Evolutionary conservation across 2,329 filamentous ascomycete genomes (phyloP), one percentile per base, ranked within the genome.

Genomic region (Monosporascus cannonballus): DNA sequence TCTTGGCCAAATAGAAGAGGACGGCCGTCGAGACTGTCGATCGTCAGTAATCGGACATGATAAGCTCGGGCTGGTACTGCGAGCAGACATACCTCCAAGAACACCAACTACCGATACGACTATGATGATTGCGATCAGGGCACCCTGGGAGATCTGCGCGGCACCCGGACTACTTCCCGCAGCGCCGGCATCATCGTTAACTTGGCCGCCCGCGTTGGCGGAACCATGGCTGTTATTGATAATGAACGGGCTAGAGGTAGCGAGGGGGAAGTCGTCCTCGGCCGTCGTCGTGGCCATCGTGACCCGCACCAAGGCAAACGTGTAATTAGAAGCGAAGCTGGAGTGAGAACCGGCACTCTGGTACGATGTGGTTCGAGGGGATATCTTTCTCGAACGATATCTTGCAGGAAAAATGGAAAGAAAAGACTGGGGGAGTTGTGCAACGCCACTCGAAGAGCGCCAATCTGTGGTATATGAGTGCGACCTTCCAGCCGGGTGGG

Each of bases 1-100:
- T 91, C 76, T 94, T 94, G 51, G 90, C 87, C 38, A 93, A 68
- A 68, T 86, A 90, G 73, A 88, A 95, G 27, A 94, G 80, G 2
- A 83, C 72, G 3, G 84, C 81, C 36, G 80, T 85, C 22, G 76
- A 77, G 56, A 85, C 87, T 87, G 59, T 41, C 47, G 27, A 61
- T 57, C 60, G 49, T 59, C 34, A 50, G 44, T 47, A 51, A 25
- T 41, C 17, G 6, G 20, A 30, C 58, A 65, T 58, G 65, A 52
- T 53, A 51, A 50, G 15, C 11, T 15, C 48, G 49, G 24, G 49
- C 39, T 48, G 6, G 42, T 41, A 3, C 6, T 39, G 22, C 34
- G 34, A 27, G 45, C 27, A 44, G 24, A 67, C 82, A 66, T 75
- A 92, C 89, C 81, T 68, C 88, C 88, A 54, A 88, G 72, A 18